phyloP scores from a whole-genome alignment of 2,329 filamentous ascomycete genomes.

The Cercospora brassicicola region DNA sequence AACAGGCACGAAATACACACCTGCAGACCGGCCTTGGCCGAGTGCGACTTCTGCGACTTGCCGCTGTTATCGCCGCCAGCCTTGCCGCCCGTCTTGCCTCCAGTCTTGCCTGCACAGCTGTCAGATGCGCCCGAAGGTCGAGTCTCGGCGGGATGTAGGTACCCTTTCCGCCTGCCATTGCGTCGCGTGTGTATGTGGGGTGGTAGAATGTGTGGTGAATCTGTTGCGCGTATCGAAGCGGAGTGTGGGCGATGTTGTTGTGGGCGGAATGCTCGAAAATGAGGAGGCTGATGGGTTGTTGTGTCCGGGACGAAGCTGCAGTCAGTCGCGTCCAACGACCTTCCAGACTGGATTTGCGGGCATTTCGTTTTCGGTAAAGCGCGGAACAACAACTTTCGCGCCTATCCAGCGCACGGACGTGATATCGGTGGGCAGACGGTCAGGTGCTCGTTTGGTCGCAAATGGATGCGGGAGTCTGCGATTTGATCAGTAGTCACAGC shows the following conservation, averaged over 20 bases:
- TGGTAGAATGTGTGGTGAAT: constrained; percentile 9
- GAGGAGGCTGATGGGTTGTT: constrained; percentile 14
- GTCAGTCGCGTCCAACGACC: constrained; percentile 5
- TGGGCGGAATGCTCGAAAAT: constrained; percentile 15
- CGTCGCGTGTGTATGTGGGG: constrained; percentile 15
- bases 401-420: neutral
- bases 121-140: constrained; percentile 33
- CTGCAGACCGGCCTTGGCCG: constrained; percentile 91
- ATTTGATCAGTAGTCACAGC: neutral
- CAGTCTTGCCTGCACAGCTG: constrained; percentile 54
- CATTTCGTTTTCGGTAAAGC: constrained; percentile 8
- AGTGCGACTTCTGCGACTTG: constrained; percentile 92
- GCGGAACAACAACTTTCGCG: constrained; percentile 10
- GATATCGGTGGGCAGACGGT: neutral
- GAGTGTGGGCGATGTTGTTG: constrained; percentile 9
- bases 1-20: constrained; percentile 56
- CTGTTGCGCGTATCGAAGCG: constrained; percentile 5
- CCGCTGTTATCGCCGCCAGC: constrained; percentile 66
- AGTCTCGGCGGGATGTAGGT: constrained; percentile 54
- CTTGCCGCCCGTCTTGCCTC: constrained; percentile 89
- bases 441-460: neutral
- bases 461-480: constrained; percentile 1
- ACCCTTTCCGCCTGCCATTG: constrained; percentile 87
- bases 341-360: constrained; percentile 15
- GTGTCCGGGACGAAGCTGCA: constrained; percentile 6